phyloP scores from a whole-genome alignment of 768 basidiomycete species.

The Trametopsis cervina region DNA sequence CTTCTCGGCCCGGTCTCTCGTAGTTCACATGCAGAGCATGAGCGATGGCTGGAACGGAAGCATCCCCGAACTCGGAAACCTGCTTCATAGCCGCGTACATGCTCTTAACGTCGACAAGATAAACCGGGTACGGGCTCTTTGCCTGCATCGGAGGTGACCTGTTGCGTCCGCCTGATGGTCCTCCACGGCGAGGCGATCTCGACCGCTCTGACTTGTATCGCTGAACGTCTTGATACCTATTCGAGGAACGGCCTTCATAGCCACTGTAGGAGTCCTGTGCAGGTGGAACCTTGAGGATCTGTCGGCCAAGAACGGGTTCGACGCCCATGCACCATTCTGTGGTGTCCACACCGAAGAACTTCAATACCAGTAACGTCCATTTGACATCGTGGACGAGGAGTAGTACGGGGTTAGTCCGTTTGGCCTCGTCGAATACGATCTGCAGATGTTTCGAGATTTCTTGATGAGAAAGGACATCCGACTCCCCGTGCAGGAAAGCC shows the following conservation, averaged over 20 bases:
- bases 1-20: neutral
- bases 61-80: neutral
- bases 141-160: neutral
- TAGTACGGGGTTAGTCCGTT: constrained; percentile 27
- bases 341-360: constrained; percentile 34
- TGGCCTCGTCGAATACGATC: constrained; percentile 18
- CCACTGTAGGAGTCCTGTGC: neutral
- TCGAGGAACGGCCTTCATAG: neutral
- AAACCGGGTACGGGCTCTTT: constrained; percentile 5
- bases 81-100: constrained; percentile 15
- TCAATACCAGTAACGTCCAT: constrained; percentile 32
- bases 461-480: neutral
- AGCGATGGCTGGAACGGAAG: constrained; percentile 6
- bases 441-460: constrained; percentile 10
- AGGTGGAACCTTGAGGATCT: neutral
- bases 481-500: constrained; percentile 8
- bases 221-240: neutral
- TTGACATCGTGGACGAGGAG: constrained; percentile 41
- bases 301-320: constrained; percentile 7
- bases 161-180: neutral
- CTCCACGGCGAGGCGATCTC: constrained; percentile 6
- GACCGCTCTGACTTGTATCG: constrained; percentile 6
- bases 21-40: constrained; percentile 10
- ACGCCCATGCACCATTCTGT: constrained; percentile 37
- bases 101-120: constrained; percentile 18